Conservation (phyloP, 2,329 filamentous ascomycete genomes). For the Metarhizium brunneum region DNA sequence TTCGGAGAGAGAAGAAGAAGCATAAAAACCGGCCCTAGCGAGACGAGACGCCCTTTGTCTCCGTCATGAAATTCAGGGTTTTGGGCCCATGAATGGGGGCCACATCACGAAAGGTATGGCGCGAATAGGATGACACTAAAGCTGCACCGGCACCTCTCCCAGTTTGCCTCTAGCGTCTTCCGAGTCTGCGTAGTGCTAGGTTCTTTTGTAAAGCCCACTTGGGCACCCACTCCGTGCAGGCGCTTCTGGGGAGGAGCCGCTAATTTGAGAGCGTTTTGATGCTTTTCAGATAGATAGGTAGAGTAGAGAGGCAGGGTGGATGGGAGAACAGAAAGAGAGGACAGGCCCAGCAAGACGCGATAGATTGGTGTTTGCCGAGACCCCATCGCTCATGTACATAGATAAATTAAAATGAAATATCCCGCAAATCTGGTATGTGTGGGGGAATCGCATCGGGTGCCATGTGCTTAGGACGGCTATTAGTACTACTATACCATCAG, state of each 20-base stretch:
- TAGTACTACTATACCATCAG: too few species aligned
- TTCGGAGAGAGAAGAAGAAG: not conserved
- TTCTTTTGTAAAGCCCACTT: slow-evolving; percentile 17
- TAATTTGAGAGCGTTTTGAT: not conserved
- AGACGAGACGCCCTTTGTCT: slow-evolving; percentile 1
- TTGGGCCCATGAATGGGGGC: not conserved
- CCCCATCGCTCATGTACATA: not conserved
- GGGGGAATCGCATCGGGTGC: not conserved
- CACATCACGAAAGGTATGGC: not conserved
- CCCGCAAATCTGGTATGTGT: not conserved
- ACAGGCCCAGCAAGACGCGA: not conserved
- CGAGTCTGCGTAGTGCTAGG: slow-evolving; percentile 9
- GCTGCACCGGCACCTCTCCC: slow-evolving; percentile 10
- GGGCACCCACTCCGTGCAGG: slow-evolving; percentile 7
- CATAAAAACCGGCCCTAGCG: not conserved
- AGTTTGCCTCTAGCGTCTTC: slow-evolving; percentile 13
- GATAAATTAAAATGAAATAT: not conserved
- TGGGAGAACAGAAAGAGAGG: too few species aligned
- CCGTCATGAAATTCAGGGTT: slow-evolving; percentile 4
- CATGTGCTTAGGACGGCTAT: not conserved
- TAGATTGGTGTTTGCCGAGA: not conserved
- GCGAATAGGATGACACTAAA: not conserved
- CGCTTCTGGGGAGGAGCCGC: not conserved
- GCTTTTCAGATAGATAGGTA: not conserved
- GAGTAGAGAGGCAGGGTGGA: not conserved